Conservation (phyloP, 2,329 filamentous ascomycete species). For the Chrysoporthe cubensis region DNA sequence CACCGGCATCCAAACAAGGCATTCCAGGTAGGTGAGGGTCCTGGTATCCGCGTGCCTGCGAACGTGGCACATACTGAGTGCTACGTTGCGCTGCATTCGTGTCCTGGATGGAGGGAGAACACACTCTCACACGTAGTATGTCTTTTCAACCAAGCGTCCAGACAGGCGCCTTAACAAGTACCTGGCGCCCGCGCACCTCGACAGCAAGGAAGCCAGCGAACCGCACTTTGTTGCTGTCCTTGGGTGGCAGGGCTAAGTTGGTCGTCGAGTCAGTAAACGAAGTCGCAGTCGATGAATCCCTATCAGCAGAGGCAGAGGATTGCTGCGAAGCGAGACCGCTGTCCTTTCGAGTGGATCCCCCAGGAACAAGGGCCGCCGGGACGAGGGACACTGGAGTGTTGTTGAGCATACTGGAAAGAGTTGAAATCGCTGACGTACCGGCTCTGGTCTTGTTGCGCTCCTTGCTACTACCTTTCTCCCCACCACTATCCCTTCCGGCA, state of each 20-base stretch:
- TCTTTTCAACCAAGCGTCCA: conserved; percentile 56
- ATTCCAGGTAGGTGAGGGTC: not conserved
- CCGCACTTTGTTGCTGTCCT: conserved; percentile 63
- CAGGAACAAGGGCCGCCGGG: conserved; percentile 24
- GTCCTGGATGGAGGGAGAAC: not conserved
- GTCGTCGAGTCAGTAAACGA: conserved; percentile 45
- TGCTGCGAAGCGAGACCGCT: conserved; percentile 22
- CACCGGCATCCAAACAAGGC: not conserved
- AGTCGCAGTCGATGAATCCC: conserved; percentile 22
- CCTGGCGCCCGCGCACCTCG: conserved; percentile 76
- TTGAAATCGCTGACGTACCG: conserved; percentile 46
- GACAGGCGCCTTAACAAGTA: conserved; percentile 76
- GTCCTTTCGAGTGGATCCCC: conserved; percentile 24
- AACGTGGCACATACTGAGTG: not conserved
- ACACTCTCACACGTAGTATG: not conserved
- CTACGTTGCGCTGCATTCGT: not conserved
- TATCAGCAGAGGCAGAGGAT: conserved; percentile 12
- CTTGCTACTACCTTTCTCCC: conserved; percentile 45
- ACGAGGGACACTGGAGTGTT: conserved; percentile 26
- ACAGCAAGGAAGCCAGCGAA: conserved; percentile 77
- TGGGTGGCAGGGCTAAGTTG: conserved; percentile 43
- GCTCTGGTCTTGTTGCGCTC: conserved; percentile 45
- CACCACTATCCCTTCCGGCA: conserved; percentile 42
- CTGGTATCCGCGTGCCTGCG: not conserved
- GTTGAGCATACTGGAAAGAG: conserved; percentile 27